phyloP scores from a whole-genome alignment of 495 filamentous ascomycete species.

The Annulohypoxylon bovei region DNA sequence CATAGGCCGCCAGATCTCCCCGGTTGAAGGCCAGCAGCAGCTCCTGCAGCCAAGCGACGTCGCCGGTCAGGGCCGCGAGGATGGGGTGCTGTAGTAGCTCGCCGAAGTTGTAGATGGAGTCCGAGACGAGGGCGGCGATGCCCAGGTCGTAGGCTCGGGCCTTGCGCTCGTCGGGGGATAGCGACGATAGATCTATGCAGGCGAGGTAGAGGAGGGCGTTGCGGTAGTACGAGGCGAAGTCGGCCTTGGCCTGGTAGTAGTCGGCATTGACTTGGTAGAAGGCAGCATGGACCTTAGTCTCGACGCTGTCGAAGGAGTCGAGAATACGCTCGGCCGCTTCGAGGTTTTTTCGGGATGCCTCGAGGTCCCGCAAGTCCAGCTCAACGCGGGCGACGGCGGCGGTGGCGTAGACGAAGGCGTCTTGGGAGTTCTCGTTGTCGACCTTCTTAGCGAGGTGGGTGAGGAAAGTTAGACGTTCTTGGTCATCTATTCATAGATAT shows the following conservation, averaged over 20 bases:
- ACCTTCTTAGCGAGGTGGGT: slow-evolving; percentile 85
- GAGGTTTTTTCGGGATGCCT: slow-evolving; percentile 82
- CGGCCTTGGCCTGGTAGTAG: slow-evolving; percentile 91
- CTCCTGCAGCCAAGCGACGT: slow-evolving; percentile 84
- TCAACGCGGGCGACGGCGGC: slow-evolving; percentile 91
- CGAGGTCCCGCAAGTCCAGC: slow-evolving; percentile 76
- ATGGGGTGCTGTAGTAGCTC: slow-evolving; percentile 98
- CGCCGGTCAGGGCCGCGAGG: slow-evolving; percentile 76
- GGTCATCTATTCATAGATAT: slow-evolving; percentile 67
- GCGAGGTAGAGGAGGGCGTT: slow-evolving; percentile 98
- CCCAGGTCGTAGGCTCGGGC: slow-evolving; percentile 89
- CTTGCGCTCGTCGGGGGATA: slow-evolving; percentile 75
- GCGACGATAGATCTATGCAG: slow-evolving; percentile 83
- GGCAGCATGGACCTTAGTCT: slow-evolving; percentile 93
- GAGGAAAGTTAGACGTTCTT: slow-evolving; percentile 89
- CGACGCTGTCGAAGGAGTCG: slow-evolving; percentile 92
- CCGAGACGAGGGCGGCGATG: slow-evolving; percentile 90
- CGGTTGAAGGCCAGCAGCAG: slow-evolving; percentile 98
- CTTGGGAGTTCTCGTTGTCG: slow-evolving; percentile 90
- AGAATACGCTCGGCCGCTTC: slow-evolving; percentile 87
- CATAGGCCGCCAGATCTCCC: slow-evolving; percentile 88
- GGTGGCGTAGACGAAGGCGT: slow-evolving; percentile 94
- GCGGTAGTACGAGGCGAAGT: slow-evolving; percentile 95
- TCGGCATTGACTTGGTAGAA: slow-evolving; percentile 97
- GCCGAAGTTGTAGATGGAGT: slow-evolving; percentile 98